Evolutionary conservation across 139 green algal species (phyloP).

Genomic region (Nannochloris sp.): DNA sequence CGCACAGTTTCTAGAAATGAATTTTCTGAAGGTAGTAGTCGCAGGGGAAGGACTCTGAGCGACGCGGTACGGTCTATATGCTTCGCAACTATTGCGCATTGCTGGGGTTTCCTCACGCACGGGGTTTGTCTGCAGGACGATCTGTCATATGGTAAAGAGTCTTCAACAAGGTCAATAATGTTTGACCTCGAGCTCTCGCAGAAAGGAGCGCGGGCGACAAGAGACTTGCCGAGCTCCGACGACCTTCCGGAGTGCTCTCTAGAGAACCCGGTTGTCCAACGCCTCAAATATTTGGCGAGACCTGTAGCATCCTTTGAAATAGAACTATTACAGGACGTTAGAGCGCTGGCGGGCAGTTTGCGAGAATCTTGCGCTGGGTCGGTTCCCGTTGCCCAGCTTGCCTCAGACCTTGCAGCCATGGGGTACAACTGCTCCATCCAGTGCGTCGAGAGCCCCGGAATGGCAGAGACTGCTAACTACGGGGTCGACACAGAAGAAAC

Average conservation of each 20-base stretch:
- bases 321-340: conserved; percentile 28
- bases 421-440: conserved; percentile 12
- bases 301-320: conserved; percentile 26
- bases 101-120: background rate
- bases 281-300: conserved; percentile 24
- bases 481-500: background rate
- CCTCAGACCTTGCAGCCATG: conserved; percentile 10
- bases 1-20: background rate
- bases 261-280: conserved; percentile 8
- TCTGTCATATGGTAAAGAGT: conserved; percentile 17
- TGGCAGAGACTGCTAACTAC: background rate
- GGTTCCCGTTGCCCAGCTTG: conserved; percentile 11
- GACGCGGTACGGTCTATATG: too few relatives aligned
- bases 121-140: background rate
- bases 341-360: background rate
- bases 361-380: conserved; percentile 7
- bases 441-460: conserved; percentile 5
- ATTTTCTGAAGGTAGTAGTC: background rate
- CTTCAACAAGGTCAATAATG: conserved; percentile 23
- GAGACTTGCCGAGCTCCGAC: too few relatives aligned
- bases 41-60: too few relatives aligned
- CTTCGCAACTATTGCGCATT: too few relatives aligned
- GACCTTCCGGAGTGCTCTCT: background rate
- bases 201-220: background rate
- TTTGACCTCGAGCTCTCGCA: conserved; percentile 28